Conservation (phyloP, 257 asterid species). For the Datura wrightii region DNA sequence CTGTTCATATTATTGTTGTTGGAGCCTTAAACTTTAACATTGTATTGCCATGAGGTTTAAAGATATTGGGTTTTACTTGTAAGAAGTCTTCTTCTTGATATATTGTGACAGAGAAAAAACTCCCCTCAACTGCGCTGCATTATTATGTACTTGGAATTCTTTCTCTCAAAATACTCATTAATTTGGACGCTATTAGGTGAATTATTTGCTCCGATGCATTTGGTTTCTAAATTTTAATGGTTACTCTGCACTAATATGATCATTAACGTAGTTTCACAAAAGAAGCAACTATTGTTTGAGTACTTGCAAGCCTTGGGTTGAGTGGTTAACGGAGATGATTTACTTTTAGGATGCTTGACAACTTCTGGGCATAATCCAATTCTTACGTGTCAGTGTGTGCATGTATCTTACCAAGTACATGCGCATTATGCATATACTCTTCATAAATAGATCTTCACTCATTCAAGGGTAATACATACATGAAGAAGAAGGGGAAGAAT, state of each 20-base stretch:
- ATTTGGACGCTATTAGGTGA: neutral
- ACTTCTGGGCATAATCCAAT: neutral
- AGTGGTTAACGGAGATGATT: neutral
- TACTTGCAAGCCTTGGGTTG: neutral
- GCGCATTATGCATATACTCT: neutral
- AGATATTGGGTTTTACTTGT: no score
- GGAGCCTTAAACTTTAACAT: no score
- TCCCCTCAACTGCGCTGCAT: no score
- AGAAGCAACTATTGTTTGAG: neutral
- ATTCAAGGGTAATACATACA: neutral
- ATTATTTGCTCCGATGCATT: neutral
- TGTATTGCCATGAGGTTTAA: no score
- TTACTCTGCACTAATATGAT: neutral
- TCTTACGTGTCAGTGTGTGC: neutral
- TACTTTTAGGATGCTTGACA: slow-evolving; percentile 5
- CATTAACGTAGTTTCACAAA: neutral
- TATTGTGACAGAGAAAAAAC: no score
- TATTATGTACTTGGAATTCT: no score
- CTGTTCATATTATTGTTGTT: neutral
- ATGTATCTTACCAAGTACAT: slow-evolving; percentile 8
- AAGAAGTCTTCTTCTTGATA: no score
- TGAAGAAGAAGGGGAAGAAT: slow-evolving; percentile 1
- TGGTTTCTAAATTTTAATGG: neutral
- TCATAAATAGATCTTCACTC: neutral
- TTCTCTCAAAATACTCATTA: neutral